Conservation (phyloP, 2,329 filamentous ascomycete genomes). For the Aspergillus sp. region DNA sequence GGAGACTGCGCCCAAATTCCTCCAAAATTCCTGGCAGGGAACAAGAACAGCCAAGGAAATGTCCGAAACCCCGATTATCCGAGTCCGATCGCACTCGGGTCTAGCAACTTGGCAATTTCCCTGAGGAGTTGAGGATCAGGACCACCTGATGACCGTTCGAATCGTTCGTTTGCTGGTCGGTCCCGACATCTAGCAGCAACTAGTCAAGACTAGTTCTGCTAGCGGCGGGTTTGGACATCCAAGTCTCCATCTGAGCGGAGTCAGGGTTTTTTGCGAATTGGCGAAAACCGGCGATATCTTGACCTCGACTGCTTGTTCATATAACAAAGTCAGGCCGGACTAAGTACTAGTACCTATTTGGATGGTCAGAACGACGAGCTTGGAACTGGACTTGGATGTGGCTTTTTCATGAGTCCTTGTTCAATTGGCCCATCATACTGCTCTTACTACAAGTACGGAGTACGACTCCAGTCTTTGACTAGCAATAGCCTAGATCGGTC, state of each 20-base stretch:
- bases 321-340: background rate
- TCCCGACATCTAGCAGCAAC: background rate
- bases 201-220: background rate
- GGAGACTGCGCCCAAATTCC: no score
- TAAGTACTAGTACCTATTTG: background rate
- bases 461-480: no score
- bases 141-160: background rate
- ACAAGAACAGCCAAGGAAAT: background rate
- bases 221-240: background rate
- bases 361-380: no score
- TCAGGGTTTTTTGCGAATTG: background rate
- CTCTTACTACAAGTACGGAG: no score
- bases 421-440: background rate
- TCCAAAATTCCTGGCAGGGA: no score
- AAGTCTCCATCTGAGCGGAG: background rate
- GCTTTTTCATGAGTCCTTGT: background rate
- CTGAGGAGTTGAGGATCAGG: background rate
- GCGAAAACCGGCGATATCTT: background rate
- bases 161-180: background rate
- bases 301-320: background rate
- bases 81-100: background rate
- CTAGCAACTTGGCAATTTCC: background rate
- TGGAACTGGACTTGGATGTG: no score
- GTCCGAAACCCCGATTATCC: conserved; percentile 2
- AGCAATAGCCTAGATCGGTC: background rate